Evolutionary conservation across 2,329 filamentous ascomycete species (phyloP).

Genomic region (Cladosporium phlei): DNA sequence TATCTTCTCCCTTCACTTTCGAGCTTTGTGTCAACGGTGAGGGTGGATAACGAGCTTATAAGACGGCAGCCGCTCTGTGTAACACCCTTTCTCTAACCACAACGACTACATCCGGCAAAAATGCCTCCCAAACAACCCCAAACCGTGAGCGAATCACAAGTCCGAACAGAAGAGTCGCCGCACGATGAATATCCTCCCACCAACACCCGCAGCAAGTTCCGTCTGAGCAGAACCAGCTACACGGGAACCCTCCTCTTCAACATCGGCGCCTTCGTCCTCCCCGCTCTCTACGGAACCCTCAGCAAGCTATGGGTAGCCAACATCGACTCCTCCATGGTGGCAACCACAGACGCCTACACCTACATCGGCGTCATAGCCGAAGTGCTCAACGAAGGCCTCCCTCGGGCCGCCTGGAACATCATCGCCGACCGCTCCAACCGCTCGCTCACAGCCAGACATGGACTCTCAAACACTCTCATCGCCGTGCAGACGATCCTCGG

Average conservation of each 20-base stretch:
- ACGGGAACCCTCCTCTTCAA: constrained; percentile 59
- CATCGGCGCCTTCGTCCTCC: constrained; percentile 57
- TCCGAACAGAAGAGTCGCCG: not conserved
- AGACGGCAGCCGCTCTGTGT: not conserved
- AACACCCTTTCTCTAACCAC: not conserved
- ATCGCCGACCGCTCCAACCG: constrained; percentile 61
- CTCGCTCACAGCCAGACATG: constrained; percentile 47
- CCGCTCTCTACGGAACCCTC: constrained; percentile 62
- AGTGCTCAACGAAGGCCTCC: constrained; percentile 68
- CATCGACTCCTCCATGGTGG: constrained; percentile 59
- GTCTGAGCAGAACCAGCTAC: constrained; percentile 37
- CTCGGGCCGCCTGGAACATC: constrained; percentile 62
- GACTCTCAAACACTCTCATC: constrained; percentile 57
- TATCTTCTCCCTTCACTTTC: not conserved
- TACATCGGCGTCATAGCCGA: constrained; percentile 65
- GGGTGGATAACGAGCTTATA: not conserved
- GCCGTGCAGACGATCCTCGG: constrained; percentile 53
- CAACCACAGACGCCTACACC: constrained; percentile 62
- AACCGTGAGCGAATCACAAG: not conserved
- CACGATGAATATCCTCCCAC: not conserved
- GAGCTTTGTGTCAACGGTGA: not conserved
- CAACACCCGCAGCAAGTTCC: constrained; percentile 1
- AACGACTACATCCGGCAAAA: not conserved
- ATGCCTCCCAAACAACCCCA: not conserved
- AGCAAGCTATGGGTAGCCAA: constrained; percentile 67